A percentile compares a stretch with the other conserved stretches of the same genome.
These are phyloP conservation scores for Populus simonii DNA, from an alignment of 345 rosid species.

Conservation along the genomic window DNA sequence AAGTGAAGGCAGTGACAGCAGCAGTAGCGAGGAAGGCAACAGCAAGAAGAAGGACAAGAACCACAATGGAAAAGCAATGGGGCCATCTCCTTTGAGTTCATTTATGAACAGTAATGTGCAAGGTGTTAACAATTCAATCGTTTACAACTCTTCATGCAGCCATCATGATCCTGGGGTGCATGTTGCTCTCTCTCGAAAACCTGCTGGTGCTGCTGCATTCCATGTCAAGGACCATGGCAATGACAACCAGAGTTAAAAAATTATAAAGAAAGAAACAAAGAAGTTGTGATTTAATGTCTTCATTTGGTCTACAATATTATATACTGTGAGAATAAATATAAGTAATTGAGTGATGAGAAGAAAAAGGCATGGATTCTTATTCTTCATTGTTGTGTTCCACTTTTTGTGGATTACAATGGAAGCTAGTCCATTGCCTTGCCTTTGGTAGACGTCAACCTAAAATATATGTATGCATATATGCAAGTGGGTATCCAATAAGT, in stretches of 20 bases:
- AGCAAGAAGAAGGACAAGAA: constrained; percentile 32
- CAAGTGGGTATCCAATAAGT: not conserved
- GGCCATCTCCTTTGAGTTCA: constrained; percentile 45
- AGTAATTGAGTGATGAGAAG: constrained; percentile 8
- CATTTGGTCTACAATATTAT: not conserved
- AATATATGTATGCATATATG: not conserved
- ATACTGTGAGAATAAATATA: constrained; percentile 16
- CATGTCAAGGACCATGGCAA: constrained; percentile 44
- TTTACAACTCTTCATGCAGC: constrained; percentile 55
- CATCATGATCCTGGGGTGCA: constrained; percentile 88
- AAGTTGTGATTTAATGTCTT: constrained; percentile 2
- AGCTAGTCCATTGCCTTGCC: constrained; percentile 5
- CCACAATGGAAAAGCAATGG: constrained; percentile 15
- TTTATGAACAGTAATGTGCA: constrained; percentile 85
- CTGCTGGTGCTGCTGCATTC: constrained; percentile 38
- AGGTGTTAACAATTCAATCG: constrained; percentile 77
- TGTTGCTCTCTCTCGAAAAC: constrained; percentile 49
- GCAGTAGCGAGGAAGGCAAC: constrained; percentile 36
- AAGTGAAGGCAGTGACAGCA: constrained; percentile 30
- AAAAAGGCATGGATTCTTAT: constrained; percentile 25
- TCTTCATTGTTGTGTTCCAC: constrained; percentile 28
- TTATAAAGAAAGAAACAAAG: not conserved
- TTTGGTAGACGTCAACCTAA: not conserved
- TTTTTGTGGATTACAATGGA: constrained; percentile 23
- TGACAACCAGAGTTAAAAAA: constrained; percentile 29